Conservation (phyloP, 2,329 filamentous ascomycete genomes). For the Neonectria faginata region DNA sequence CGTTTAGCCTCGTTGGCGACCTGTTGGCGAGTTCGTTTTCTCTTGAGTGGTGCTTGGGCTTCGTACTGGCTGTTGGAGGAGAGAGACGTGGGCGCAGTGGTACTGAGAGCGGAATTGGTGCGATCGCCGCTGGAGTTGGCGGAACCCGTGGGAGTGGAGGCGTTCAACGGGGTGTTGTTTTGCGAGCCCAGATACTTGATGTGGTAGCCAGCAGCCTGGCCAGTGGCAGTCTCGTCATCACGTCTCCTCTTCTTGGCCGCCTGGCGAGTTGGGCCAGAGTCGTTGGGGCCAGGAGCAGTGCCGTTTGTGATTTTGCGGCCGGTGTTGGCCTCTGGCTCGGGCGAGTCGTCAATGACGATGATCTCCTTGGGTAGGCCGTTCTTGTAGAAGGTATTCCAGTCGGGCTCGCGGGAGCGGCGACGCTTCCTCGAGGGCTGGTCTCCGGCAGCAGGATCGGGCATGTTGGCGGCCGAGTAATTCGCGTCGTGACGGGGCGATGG, state of each 20-base stretch:
- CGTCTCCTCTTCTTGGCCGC: constrained; percentile 81
- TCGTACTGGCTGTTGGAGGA: constrained; percentile 73
- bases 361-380: constrained; percentile 87
- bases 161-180: constrained; percentile 77
- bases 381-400: constrained; percentile 85
- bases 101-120: constrained; percentile 83
- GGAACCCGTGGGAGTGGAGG: constrained; percentile 73
- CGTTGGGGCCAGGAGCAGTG: constrained; percentile 47
- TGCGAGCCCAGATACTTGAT: constrained; percentile 77
- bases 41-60: constrained; percentile 81
- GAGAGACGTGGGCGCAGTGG: constrained; percentile 87
- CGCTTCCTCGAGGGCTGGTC: constrained; percentile 59
- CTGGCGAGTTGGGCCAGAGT: constrained; percentile 55
- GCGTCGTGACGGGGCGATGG: constrained; percentile 44
- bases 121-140: constrained; percentile 86
- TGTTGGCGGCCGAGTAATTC: constrained; percentile 41
- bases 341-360: constrained; percentile 84
- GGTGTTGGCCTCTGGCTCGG: constrained; percentile 64
- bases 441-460: constrained; percentile 48
- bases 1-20: constrained; percentile 85
- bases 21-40: constrained; percentile 87
- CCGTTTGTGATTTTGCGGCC: constrained; percentile 54
- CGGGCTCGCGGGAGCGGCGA: constrained; percentile 72
- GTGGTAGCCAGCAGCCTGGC: constrained; percentile 75
- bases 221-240: constrained; percentile 63